phyloP scores from a whole-genome alignment of 2,329 filamentous ascomycete genomes.

The Elsinoe batatas region DNA sequence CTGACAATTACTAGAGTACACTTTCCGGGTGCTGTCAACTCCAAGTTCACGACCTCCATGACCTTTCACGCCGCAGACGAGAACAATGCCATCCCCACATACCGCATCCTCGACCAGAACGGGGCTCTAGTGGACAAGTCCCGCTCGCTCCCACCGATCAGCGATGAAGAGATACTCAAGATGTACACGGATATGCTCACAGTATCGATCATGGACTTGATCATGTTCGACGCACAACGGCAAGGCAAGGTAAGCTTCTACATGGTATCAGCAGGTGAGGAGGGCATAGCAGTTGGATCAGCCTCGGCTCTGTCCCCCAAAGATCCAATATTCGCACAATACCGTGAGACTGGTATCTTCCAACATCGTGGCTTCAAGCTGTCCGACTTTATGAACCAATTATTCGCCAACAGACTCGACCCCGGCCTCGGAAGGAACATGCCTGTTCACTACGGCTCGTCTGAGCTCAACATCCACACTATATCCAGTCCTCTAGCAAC shows the following conservation, averaged over 20 bases:
- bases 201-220: slow-evolving; percentile 80
- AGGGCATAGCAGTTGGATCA: slow-evolving; percentile 84
- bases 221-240: slow-evolving; percentile 96
- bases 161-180: slow-evolving; percentile 48
- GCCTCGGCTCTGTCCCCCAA: slow-evolving; percentile 72
- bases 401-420: slow-evolving; percentile 82
- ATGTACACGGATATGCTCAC: slow-evolving; percentile 58
- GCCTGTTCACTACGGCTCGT: slow-evolving; percentile 92
- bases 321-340: slow-evolving; percentile 90
- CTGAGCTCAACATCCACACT: slow-evolving; percentile 75
- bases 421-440: slow-evolving; percentile 79
- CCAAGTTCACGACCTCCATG: slow-evolving; percentile 75
- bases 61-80: slow-evolving; percentile 65
- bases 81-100: slow-evolving; percentile 73
- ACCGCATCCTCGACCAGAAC: slow-evolving; percentile 82
- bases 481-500: slow-evolving; percentile 80
- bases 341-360: slow-evolving; percentile 87
- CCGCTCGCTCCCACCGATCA: slow-evolving; percentile 56
- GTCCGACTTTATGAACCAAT: slow-evolving; percentile 86
- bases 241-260: slow-evolving; percentile 95
- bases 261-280: slow-evolving; percentile 89
- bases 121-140: slow-evolving; percentile 69
- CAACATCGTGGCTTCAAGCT: slow-evolving; percentile 79
- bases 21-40: slow-evolving; percentile 93
- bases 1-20: slow-evolving; percentile 38